Base-by-base conservation (phyloP, 2,329 filamentous ascomycete genomes). In the Cladosporium sp. region DNA sequence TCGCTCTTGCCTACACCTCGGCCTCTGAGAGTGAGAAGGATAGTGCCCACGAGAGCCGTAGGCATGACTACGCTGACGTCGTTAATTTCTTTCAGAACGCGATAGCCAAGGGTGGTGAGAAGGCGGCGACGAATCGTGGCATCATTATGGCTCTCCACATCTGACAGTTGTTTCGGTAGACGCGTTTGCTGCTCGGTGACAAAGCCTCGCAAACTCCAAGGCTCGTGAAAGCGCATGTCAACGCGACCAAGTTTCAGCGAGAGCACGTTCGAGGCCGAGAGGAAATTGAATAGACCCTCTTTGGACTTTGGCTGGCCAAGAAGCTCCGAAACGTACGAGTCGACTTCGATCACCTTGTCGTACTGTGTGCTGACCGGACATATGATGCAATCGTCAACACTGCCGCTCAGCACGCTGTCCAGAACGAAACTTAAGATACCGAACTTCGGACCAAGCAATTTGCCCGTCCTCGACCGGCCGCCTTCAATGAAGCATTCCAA, bases 401-500 rank as follows among this genome's bases (percentile, higher is more conserved):
- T 80, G 0, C 91, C 90, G 0, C 88, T 94, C 5, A 96, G 72
- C 12, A 98, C 77, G 58, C 89, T 94, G 59, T 98, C 93, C 15
- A 98, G 73, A 33, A 97, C 80, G 61, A 96, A 98, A 62, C 83
- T 88, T 22, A 98, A 72, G 52, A 98, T 96, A 8, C 93, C 93
- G 57, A 97, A 97, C 64, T 97, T 97, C 0, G 93, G 93, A 2
- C 90, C 85, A 11, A 98, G 70, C 2, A 98, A 78, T 70, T 98
- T 98, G 22, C 93, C 93, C 0, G 92, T 98, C 45, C 93, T 78
- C 27, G 91, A 96, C 15, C 93, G 80, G 1, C 92, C 91, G 13
- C 93, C 93, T 71, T 98, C 93, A 29, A 98, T 94, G 61, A 98
- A 98, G 67, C 93, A 98, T 68, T 96, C 92, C 42, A 98, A 82